These are phyloP conservation scores for Urtica urens DNA, from an alignment of 306 rosid genomes.

Conservation along the genomic window DNA sequence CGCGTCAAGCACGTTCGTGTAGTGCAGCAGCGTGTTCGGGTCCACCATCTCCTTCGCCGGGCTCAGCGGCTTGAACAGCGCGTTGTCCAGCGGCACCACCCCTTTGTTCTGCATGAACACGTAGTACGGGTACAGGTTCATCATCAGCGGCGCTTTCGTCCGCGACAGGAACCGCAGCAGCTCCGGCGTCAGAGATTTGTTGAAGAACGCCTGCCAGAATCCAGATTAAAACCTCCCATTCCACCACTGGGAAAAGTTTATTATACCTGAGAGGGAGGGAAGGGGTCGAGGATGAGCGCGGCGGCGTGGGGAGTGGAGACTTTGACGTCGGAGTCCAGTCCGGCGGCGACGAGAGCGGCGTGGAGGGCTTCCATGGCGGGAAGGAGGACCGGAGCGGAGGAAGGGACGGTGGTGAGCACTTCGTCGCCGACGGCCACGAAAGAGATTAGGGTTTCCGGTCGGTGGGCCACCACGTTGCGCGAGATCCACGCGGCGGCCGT, in stretches of 20 bases:
- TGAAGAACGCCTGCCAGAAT: constrained; percentile 77
- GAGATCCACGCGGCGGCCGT: constrained; percentile 70
- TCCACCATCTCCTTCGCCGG: constrained; percentile 85
- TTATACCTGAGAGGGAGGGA: constrained; percentile 92
- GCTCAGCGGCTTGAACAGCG: constrained; percentile 58
- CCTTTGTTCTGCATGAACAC: constrained; percentile 77
- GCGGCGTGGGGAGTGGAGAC: constrained; percentile 77
- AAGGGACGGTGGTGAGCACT: constrained; percentile 60
- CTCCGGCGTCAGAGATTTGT: constrained; percentile 47
- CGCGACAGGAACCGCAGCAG: constrained; percentile 50
- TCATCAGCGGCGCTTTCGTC: constrained; percentile 63
- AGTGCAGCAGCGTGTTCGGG: constrained; percentile 80
- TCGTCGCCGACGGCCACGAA: constrained; percentile 75
- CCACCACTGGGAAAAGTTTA: no score
- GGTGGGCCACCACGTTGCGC: constrained; percentile 48
- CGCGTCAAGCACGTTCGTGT: constrained; percentile 69
- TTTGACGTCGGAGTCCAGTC: constrained; percentile 39
- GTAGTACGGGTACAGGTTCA: constrained; percentile 78
- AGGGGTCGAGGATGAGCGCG: constrained; percentile 49
- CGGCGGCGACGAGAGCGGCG: constrained; percentile 46
- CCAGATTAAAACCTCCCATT: no score
- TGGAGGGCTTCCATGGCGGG: constrained; percentile 63
- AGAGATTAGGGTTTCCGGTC: constrained; percentile 54
- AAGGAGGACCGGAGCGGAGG: constrained; percentile 53
- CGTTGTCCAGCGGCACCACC: constrained; percentile 58